These are phyloP conservation scores for Aspergillus nanangensis DNA, from an alignment of 495 filamentous ascomycete genomes.

Conservation along the genomic window DNA sequence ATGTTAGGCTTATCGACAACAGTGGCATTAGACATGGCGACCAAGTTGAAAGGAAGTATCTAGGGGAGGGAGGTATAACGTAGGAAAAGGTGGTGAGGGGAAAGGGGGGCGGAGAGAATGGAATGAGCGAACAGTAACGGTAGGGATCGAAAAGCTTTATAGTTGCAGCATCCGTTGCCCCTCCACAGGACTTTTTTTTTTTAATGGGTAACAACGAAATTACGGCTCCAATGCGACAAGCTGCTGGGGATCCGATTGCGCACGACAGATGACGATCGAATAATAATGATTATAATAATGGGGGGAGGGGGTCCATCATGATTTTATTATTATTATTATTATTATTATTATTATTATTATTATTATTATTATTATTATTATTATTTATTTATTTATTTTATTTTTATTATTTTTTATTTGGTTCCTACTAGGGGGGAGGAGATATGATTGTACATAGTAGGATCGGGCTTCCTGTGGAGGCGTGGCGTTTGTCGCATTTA, in stretches of 20 bases:
- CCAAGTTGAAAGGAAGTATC: neutral
- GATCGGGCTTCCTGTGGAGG: no score
- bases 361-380: no score
- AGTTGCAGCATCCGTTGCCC: slow-evolving; percentile 10
- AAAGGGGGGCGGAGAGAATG: slow-evolving; percentile 5
- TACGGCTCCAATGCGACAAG: neutral
- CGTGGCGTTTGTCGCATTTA: no score
- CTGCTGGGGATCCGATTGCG: slow-evolving; percentile 4
- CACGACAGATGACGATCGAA: slow-evolving; percentile 4
- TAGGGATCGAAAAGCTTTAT: slow-evolving; percentile 19
- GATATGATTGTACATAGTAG: no score
- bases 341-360: slow-evolving; percentile 2
- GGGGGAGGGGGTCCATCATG: no score
- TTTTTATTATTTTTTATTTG: no score
- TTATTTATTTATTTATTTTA: no score
- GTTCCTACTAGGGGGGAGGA: no score
- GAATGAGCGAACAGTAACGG: neutral
- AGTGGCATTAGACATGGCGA: slow-evolving; percentile 33
- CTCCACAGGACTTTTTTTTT: slow-evolving; percentile 10
- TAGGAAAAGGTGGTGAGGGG: slow-evolving; percentile 8
- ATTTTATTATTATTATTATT: no score
- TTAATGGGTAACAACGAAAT: slow-evolving; percentile 1
- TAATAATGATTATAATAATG: no score
- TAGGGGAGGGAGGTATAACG: slow-evolving; percentile 2
- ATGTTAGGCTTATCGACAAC: slow-evolving; percentile 72